Base-by-base conservation (phyloP, 441 rosid genomes). In the Pelargonium fulgidum region DNA sequence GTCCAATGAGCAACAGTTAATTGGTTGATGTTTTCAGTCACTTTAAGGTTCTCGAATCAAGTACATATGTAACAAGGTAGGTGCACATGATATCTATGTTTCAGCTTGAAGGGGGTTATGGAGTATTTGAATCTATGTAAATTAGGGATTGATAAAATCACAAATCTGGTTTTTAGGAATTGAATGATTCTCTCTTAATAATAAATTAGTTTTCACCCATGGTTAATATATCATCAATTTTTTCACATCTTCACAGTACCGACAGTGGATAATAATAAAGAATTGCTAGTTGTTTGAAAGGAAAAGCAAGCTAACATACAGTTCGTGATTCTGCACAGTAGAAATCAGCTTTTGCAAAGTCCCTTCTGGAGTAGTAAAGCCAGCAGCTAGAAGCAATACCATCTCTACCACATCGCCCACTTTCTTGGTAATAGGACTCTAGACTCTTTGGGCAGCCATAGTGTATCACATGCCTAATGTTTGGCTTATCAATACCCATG, bases 381-480 rank as follows among this genome's bases (percentile, higher is more conserved):
- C 87, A 84, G 67, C 87, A 84, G n/a, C 71, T 77, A 67, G 87
- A 84, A 58, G 85, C 71, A 56, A 81, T 76, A 62, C 87, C 85
- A 75, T 84, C 87, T 76, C 87, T 80, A 48, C 87, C 87, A 64
- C 87, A 84, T 29, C 85, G 76, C 14, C 87, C 87, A 73, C 85
- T 81, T 75, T 84, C 87, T 67, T 84, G 87, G 73, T 81, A 84
- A 72, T 84, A 84, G 71, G 82, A 75, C 72, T 84, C 85, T 50
- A 84, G 63, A 70, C 77, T 84, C 73, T 84, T 84, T 48, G 87
- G 87, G 64, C 87, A 84, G 39, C 87, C 84, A 76, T 81, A 80
- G 74, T 84, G 85, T 74, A 84, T 74, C 70, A 84, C 85, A 67
- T 81, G 81, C 74, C 87, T 75, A 68, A 81, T 62, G 70, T 84